Base-by-base conservation (phyloP, 2,329 filamentous ascomycete species). In the Arthrinium phaeospermum region DNA sequence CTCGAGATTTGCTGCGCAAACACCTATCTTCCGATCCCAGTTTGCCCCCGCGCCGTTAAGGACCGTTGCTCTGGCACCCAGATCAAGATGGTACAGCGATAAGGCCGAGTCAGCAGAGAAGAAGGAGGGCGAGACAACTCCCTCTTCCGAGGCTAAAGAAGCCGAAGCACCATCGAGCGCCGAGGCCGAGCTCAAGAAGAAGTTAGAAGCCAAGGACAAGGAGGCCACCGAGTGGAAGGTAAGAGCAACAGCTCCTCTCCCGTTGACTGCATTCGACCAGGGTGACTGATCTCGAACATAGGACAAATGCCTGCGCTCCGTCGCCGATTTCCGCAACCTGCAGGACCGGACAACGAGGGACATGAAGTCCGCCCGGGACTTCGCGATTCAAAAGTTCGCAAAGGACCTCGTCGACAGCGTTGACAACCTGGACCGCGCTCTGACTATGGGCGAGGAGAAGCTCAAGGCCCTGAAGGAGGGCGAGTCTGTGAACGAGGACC, bases 281-380 rank as follows among this genome's bases (percentile, higher is more conserved):
- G 57, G 68, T 69, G 37, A 68, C 68, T 67, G 67, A 53, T 45
- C 37, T 34, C 53, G 41, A 67, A 67, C 44, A 71, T 73, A 98
- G 96, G 96, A 98, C 85, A 96, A 95, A 87, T 97, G 95, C 84
- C 90, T 98, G 75, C 96, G 96, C 82, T 93, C 93, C 71, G 91
- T 98, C 75, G 96, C 96, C 85, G 96, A 99, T 80, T 98, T 97
- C 90, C 94, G 94, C 82, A 99, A 98, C 86, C 93, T 99, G 70
- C 96, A 98, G 86, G 94, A 98, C 80, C 94, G 96, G 80, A 97
- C 94, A 61, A 90, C 92, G 82, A 94, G 96, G 80, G 96, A 99
- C 77, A 92, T 97, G 82, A 94, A 96, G 84, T 85, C 90, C 27
- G 94, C 96, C 27, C 92, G 92, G 78, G 94, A 97, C 85, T 99